Conservation (phyloP, 2,329 filamentous ascomycete genomes). For the Arthrinium phaeospermum region DNA sequence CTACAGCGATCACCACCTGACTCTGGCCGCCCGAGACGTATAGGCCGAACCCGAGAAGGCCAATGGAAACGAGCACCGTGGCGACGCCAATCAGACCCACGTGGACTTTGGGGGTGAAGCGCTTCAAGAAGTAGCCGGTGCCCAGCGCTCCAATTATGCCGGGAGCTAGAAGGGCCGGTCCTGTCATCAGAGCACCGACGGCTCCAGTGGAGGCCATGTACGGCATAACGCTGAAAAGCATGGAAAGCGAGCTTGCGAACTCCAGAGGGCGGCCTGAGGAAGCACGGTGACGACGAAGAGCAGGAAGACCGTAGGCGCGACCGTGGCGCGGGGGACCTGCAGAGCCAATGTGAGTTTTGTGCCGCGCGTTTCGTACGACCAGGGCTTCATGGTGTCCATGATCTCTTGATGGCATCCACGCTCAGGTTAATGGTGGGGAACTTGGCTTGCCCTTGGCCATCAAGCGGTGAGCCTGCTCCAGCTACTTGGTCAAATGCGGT, state of each 20-base stretch:
- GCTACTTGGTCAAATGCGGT: slow-evolving; percentile 55
- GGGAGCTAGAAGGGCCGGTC: slow-evolving; percentile 49
- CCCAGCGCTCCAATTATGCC: slow-evolving; percentile 40
- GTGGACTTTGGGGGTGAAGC: slow-evolving; percentile 42
- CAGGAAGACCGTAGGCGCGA: slow-evolving; percentile 56
- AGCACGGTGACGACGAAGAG: slow-evolving; percentile 52
- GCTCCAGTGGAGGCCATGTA: slow-evolving; percentile 45
- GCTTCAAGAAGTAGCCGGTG: slow-evolving; percentile 37
- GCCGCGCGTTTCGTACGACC: slow-evolving; percentile 41
- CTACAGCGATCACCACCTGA: slow-evolving; percentile 25
- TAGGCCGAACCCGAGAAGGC: slow-evolving; percentile 53
- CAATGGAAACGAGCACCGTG: slow-evolving; percentile 45
- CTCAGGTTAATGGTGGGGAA: slow-evolving; percentile 36
- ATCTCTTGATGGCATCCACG: slow-evolving; percentile 41
- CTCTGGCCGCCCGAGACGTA: slow-evolving; percentile 42
- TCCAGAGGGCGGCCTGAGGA: slow-evolving; percentile 54
- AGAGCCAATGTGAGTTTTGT: slow-evolving; percentile 41
- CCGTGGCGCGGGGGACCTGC: slow-evolving; percentile 53
- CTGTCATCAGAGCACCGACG: slow-evolving; percentile 52
- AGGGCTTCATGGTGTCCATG: slow-evolving; percentile 45
- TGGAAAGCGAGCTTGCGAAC: slow-evolving; percentile 51
- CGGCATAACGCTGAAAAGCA: slow-evolving; percentile 53
- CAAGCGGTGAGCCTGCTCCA: slow-evolving; percentile 27
- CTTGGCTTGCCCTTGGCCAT: slow-evolving; percentile 27
- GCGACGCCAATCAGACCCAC: slow-evolving; percentile 44